phyloP scores from a whole-genome alignment of 2,329 filamentous ascomycete genomes.

The Nemania sp. region DNA sequence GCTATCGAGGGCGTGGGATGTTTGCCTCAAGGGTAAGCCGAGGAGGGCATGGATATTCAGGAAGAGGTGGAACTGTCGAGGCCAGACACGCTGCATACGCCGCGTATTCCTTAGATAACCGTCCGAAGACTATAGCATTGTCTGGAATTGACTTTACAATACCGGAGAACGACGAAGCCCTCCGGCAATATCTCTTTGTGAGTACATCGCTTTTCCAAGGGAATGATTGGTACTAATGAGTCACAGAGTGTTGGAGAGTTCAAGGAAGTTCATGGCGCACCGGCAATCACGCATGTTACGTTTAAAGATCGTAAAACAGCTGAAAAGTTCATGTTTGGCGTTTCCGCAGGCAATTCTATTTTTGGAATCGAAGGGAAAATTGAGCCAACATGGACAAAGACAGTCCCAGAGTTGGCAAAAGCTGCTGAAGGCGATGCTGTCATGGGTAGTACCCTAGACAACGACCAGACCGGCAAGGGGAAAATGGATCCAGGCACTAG shows the following conservation, averaged over 20 bases:
- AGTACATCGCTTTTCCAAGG: constrained; percentile 38
- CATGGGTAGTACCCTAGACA: constrained; percentile 31
- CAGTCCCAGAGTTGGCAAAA: constrained; percentile 32
- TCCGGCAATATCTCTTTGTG: constrained; percentile 74
- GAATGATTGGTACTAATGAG: constrained; percentile 34
- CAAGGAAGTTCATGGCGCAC: constrained; percentile 57
- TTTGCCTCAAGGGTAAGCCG: constrained; percentile 44
- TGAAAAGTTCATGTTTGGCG: constrained; percentile 68
- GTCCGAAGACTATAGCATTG: constrained; percentile 70
- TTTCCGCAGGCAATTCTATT: constrained; percentile 55
- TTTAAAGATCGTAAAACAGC: constrained; percentile 73
- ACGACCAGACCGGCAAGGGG: constrained; percentile 31
- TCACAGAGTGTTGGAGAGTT: constrained; percentile 65
- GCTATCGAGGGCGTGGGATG: constrained; percentile 44
- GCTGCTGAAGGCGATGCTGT: constrained; percentile 28
- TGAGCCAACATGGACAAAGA: constrained; percentile 65
- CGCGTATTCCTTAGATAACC: constrained; percentile 74
- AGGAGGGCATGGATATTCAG: constrained; percentile 53
- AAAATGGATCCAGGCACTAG: constrained; percentile 30
- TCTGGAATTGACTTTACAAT: constrained; percentile 66
- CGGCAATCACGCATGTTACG: constrained; percentile 57
- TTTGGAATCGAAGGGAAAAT: constrained; percentile 66
- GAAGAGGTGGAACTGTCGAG: constrained; percentile 45
- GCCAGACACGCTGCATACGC: constrained; percentile 56
- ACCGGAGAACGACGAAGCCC: constrained; percentile 66